Evolutionary conservation across 192 early-diverging fungal species (phyloP), one percentile per base, ranked within the genome.

Genomic region (Coemansia sp.): DNA sequence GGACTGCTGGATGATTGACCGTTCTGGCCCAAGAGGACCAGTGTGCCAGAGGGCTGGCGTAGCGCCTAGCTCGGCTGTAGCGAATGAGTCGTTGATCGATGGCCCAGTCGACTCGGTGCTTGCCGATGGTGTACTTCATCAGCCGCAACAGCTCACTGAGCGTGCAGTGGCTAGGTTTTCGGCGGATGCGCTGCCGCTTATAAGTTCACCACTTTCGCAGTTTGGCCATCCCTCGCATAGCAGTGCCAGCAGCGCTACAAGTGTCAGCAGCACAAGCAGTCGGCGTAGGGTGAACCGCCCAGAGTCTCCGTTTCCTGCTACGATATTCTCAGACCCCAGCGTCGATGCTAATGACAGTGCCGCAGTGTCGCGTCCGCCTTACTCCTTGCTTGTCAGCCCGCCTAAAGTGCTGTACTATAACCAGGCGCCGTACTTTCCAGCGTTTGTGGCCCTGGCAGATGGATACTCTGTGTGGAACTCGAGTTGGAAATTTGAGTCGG

Each of bases 401-500:
- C 58, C 66, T 4, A 61, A 61, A 3, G 45, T 65, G 8, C 37
- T 36, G 34, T 69, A 62, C 46, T 71, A 69, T 36, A 69, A 38
- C 23, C 61, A 73, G 38, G 28, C 71, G 13, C 77, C 77, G 62
- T 67, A 37, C 31, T 71, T 68, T 20, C 69, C 77, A 38, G 26
- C 59, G 26, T 82, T 76, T 43, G 24, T 46, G 21, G 64, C 37
- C 10, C 64, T 82, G 13, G 74, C 57, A 1, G 74, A 82, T 33
- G 74, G 79, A 5, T 55, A 42, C 39, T 70, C 79, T 6, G 60
- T 82, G 13, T 82, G 73, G 74, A 82, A 73, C 70, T 55, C 74
- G 9, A 62, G 70, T 31, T 77, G 74, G 74, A 69, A 73, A 55
- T 77, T 82, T 40, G 70, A 76, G 40, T 82, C 79, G 1, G 71